Conservation (phyloP, 1,284 basidiomycete genomes). For the Microbotryum saponariae region DNA sequence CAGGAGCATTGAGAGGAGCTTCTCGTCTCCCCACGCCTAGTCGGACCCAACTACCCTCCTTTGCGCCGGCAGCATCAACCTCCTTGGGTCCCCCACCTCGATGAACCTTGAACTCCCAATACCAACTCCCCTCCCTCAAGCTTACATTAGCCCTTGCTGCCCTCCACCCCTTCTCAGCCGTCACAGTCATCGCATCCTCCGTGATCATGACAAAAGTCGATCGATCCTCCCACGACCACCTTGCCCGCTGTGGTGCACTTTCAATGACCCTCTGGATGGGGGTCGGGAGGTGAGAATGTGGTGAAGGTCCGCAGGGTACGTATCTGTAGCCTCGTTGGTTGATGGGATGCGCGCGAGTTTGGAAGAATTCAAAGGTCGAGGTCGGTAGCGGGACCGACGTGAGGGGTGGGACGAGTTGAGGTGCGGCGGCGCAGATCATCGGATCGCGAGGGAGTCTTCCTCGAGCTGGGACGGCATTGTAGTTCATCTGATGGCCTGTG, state of each 20-base stretch:
- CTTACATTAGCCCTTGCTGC: conserved; percentile 83
- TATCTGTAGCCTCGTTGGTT: conserved; percentile 66
- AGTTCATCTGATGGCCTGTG: too few species aligned
- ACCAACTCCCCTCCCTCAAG: conserved; percentile 85
- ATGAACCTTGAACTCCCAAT: conserved; percentile 78
- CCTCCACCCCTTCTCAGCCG: conserved; percentile 81
- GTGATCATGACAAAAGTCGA: conserved; percentile 62
- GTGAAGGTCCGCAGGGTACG: conserved; percentile 64
- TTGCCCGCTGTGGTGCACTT: conserved; percentile 55
- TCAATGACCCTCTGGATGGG: conserved; percentile 64
- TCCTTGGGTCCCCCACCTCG: conserved; percentile 61
- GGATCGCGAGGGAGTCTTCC: too few species aligned
- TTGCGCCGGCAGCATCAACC: conserved; percentile 45
- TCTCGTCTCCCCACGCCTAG: conserved; percentile 89
- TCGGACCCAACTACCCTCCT: conserved; percentile 52
- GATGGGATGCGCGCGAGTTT: conserved; percentile 45
- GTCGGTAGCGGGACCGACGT: neutral
- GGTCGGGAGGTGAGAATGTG: conserved; percentile 40
- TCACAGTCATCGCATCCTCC: conserved; percentile 65
- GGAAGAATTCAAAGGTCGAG: conserved; percentile 31
- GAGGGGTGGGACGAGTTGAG: neutral
- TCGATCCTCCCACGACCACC: conserved; percentile 81
- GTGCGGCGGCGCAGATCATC: neutral
- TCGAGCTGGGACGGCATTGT: too few species aligned
- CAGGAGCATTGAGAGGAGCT: conserved; percentile 83